phyloP scores from a whole-genome alignment of 2,329 filamentous ascomycete species.

The Trichoderma gracile region DNA sequence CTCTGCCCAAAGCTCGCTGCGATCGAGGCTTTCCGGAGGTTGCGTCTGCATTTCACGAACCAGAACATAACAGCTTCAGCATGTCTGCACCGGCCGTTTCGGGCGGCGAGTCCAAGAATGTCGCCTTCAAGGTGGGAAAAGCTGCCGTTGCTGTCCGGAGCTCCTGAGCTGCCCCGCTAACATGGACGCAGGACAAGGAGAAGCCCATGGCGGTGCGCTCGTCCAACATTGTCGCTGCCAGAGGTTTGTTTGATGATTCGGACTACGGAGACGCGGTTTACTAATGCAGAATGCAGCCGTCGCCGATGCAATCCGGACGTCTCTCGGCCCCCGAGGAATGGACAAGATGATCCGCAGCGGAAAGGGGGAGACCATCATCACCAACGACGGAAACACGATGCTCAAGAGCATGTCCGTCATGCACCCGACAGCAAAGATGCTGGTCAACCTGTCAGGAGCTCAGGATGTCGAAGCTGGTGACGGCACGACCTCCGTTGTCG shows the following conservation, averaged over 20 bases:
- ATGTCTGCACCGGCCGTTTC: slow-evolving; percentile 47
- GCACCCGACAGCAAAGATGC: slow-evolving; percentile 99
- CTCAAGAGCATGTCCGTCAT: slow-evolving; percentile 98
- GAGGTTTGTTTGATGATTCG: slow-evolving; percentile 62
- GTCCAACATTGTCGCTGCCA: slow-evolving; percentile 93
- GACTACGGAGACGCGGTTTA: neutral
- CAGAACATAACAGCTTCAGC: slow-evolving; percentile 44
- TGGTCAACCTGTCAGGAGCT: slow-evolving; percentile 93
- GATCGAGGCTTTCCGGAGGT: slow-evolving; percentile 35
- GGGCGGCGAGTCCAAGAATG: slow-evolving; percentile 49
- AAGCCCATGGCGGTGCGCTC: slow-evolving; percentile 97
- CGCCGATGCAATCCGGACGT: slow-evolving; percentile 95
- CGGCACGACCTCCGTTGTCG: slow-evolving; percentile 96
- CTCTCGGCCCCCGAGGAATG: slow-evolving; percentile 94
- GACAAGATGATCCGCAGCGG: slow-evolving; percentile 99
- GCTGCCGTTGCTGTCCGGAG: slow-evolving; percentile 33
- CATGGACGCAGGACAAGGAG: slow-evolving; percentile 71
- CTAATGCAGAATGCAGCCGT: slow-evolving; percentile 62
- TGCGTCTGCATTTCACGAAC: slow-evolving; percentile 21
- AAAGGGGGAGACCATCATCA: slow-evolving; percentile 97
- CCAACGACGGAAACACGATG: slow-evolving; percentile 99
- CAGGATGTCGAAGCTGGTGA: slow-evolving; percentile 99
- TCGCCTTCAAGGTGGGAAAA: slow-evolving; percentile 57
- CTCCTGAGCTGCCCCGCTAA: slow-evolving; percentile 44
- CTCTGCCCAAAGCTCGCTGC: slow-evolving; percentile 34